Percentiles rank a stretch among this genome's conserved stretches.
phyloP scores from a whole-genome alignment of 2,329 filamentous ascomycete species.

The Pseudogymnoascus sp. region DNA sequence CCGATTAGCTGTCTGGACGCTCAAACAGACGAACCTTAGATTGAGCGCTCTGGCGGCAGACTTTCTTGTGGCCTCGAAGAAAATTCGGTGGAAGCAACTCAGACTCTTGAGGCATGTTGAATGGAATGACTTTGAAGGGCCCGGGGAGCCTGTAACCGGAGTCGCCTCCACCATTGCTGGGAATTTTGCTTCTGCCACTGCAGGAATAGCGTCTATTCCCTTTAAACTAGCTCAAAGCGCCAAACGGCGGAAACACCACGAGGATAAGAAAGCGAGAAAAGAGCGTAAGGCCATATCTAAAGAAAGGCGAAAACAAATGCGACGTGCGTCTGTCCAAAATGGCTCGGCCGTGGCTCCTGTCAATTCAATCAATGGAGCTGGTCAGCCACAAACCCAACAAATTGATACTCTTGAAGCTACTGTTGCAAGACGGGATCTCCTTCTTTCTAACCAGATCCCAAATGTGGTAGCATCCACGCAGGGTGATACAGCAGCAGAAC shows the following conservation, averaged over 20 bases:
- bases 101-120: constrained; percentile 58
- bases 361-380: not conserved
- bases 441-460: not conserved
- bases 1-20: constrained; percentile 55
- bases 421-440: not conserved
- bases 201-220: constrained; percentile 58
- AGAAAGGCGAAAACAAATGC: not conserved
- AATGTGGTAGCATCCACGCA: not conserved
- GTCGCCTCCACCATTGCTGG: constrained; percentile 53
- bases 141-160: constrained; percentile 64
- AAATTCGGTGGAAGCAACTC: constrained; percentile 54
- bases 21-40: constrained; percentile 52
- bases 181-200: constrained; percentile 49
- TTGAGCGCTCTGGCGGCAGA: constrained; percentile 59
- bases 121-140: constrained; percentile 72
- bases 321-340: not conserved
- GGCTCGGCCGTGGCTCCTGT: not conserved
- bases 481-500: not conserved
- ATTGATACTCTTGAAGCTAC: constrained; percentile 10
- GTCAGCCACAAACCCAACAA: not conserved
- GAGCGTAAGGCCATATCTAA: constrained; percentile 22
- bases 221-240: constrained; percentile 51
- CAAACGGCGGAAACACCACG: constrained; percentile 44
- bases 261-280: constrained; percentile 37
- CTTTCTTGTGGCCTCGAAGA: constrained; percentile 52